phyloP scores from a whole-genome alignment of 1,284 basidiomycete species.

The Ustilago nuda region DNA sequence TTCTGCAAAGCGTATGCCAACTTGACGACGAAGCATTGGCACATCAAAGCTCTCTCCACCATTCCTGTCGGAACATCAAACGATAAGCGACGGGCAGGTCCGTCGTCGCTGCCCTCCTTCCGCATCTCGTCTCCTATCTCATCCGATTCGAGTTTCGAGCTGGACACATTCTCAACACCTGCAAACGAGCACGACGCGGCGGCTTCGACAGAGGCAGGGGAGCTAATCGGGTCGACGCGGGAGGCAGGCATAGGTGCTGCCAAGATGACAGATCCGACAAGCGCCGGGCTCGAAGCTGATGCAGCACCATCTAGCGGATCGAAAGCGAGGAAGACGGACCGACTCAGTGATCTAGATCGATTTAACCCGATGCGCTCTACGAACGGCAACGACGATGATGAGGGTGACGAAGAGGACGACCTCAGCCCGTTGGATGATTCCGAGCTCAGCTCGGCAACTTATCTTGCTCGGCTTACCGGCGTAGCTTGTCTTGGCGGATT shows the following conservation, averaged over 20 bases:
- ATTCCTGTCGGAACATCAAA: constrained; percentile 22
- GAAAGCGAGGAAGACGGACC: background rate
- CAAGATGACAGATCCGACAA: constrained; percentile 31
- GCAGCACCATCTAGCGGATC: background rate
- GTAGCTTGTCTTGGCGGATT: constrained; percentile 53
- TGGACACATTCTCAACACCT: constrained; percentile 31
- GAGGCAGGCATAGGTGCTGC: background rate
- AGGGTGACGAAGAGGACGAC: constrained; percentile 15
- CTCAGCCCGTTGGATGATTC: constrained; percentile 32
- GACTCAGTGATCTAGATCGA: constrained; percentile 24
- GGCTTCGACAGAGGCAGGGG: background rate
- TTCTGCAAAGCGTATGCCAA: background rate
- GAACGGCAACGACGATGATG: constrained; percentile 8
- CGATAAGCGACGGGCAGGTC: constrained; percentile 24
- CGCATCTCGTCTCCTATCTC: constrained; percentile 35
- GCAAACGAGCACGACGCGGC: background rate
- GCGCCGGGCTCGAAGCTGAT: constrained; percentile 4
- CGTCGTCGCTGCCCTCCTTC: constrained; percentile 36
- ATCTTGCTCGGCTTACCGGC: constrained; percentile 48
- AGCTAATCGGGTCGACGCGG: background rate
- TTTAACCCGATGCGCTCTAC: constrained; percentile 23
- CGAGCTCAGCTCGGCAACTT: constrained; percentile 30
- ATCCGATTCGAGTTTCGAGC: constrained; percentile 29
- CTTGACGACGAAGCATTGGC: background rate
- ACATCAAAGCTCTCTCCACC: background rate